Conservation (phyloP, 495 filamentous ascomycete genomes). For the Lasiosphaeria hispida region DNA sequence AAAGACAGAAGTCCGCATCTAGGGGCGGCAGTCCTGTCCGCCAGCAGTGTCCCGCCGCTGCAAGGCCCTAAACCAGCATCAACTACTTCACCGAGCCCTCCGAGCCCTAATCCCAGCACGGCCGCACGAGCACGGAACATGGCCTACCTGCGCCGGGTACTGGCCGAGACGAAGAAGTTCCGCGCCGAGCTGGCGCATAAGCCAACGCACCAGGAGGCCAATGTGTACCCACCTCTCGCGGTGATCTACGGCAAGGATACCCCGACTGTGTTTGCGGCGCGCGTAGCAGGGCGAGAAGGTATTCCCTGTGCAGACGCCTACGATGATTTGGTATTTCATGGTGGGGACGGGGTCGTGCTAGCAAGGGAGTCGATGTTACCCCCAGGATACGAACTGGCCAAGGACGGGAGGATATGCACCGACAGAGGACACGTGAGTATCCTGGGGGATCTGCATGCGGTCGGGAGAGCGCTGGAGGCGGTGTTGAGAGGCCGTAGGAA, state of each 20-base stretch:
- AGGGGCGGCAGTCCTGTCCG: constrained; percentile 28
- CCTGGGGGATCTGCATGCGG: constrained; percentile 78
- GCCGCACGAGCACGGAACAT: constrained; percentile 40
- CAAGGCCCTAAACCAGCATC: constrained; percentile 17
- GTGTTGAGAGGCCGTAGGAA: constrained; percentile 63
- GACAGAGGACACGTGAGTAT: constrained; percentile 85
- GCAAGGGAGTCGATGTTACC: constrained; percentile 85
- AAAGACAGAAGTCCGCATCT: constrained; percentile 15
- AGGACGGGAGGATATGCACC: constrained; percentile 69
- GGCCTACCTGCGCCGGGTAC: constrained; percentile 73
- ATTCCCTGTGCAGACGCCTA: constrained; percentile 79
- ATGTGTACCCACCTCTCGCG: constrained; percentile 76
- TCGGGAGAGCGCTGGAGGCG: constrained; percentile 70
- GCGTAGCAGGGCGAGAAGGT: constrained; percentile 57
- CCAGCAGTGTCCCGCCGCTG: constrained; percentile 36
- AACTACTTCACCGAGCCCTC: background rate
- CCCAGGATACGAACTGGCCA: constrained; percentile 68
- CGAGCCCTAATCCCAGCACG: constrained; percentile 17
- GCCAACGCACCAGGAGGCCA: constrained; percentile 55
- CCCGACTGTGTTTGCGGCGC: constrained; percentile 79
- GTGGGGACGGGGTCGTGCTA: constrained; percentile 87
- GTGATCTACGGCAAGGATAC: constrained; percentile 87
- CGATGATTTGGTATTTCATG: constrained; percentile 82
- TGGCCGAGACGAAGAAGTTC: constrained; percentile 68
- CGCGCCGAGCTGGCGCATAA: constrained; percentile 66